These are phyloP conservation scores for Fusarium nematophilum DNA, from an alignment of 2,329 filamentous ascomycete genomes.

Conservation along the genomic window DNA sequence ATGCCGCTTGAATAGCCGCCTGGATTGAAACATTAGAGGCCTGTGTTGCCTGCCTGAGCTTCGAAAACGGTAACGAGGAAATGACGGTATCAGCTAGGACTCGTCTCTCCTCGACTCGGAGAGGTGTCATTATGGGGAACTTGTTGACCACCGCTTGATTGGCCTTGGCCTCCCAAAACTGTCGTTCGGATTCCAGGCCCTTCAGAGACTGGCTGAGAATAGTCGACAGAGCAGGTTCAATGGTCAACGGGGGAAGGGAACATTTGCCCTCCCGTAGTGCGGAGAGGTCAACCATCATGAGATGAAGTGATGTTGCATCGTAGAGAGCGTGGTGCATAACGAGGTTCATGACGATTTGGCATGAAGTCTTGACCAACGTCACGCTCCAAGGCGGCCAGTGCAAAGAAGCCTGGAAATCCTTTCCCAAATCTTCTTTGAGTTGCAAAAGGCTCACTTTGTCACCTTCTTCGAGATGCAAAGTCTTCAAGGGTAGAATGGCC, in stretches of 20 bases:
- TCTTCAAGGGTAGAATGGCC: slow-evolving; percentile 22
- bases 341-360: slow-evolving; percentile 53
- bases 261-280: slow-evolving; percentile 39
- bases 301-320: slow-evolving; percentile 79
- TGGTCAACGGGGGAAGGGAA: slow-evolving; percentile 19
- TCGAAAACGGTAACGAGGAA: slow-evolving; percentile 53
- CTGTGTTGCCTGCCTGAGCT: slow-evolving; percentile 68
- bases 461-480: not conserved
- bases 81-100: slow-evolving; percentile 48
- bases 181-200: slow-evolving; percentile 50
- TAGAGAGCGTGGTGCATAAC: slow-evolving; percentile 84
- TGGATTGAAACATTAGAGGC: slow-evolving; percentile 77
- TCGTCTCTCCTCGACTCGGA: slow-evolving; percentile 53
- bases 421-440: slow-evolving; percentile 52
- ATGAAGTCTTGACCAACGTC: slow-evolving; percentile 53
- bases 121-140: slow-evolving; percentile 82
- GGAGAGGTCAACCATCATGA: slow-evolving; percentile 71
- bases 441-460: slow-evolving; percentile 45
- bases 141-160: slow-evolving; percentile 67
- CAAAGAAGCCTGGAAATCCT: slow-evolving; percentile 55
- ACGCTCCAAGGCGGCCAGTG: slow-evolving; percentile 73
- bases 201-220: slow-evolving; percentile 53
- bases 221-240: slow-evolving; percentile 53
- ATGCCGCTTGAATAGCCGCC: slow-evolving; percentile 79
- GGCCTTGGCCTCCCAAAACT: slow-evolving; percentile 73